Percentiles rank a stretch among this genome's conserved stretches.
These are phyloP conservation scores for Aspergillus sp. DNA, from an alignment of 2,329 filamentous ascomycete species.

Conservation along the genomic window DNA sequence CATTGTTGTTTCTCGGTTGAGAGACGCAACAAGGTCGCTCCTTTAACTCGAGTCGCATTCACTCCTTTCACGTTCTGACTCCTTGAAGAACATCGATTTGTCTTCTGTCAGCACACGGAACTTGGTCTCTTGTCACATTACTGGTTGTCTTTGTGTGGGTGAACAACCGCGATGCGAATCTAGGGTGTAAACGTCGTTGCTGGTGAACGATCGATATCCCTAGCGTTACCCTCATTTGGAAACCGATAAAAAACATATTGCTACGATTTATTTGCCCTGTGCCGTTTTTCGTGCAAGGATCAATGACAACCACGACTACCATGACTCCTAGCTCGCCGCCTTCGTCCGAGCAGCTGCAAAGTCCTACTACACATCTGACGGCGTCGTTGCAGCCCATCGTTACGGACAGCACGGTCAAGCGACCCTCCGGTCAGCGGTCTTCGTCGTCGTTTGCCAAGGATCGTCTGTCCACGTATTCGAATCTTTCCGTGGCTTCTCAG, in stretches of 20 bases:
- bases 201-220: conserved; percentile 13
- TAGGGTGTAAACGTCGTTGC: conserved; percentile 20
- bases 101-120: not conserved
- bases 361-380: conserved; percentile 19
- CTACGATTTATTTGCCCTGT: not conserved
- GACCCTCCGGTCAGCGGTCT: conserved; percentile 56
- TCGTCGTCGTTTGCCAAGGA: conserved; percentile 75
- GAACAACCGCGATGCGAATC: conserved; percentile 29
- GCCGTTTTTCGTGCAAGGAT: conserved; percentile 1
- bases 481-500: conserved; percentile 49
- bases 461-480: conserved; percentile 76
- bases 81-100: not conserved
- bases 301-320: conserved; percentile 26
- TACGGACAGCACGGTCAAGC: conserved; percentile 46
- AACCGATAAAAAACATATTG: not conserved
- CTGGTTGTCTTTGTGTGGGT: conserved; percentile 9
- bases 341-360: conserved; percentile 15
- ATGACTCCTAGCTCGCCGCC: conserved; percentile 30
- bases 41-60: conserved; percentile 10
- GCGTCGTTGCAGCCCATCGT: conserved; percentile 41
- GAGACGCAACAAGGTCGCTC: conserved; percentile 4
- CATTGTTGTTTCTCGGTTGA: not conserved
- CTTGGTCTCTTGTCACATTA: not conserved
- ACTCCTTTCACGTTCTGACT: conserved; percentile 1
- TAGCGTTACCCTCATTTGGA: not conserved